Conservation (phyloP, 2,329 filamentous ascomycete genomes). For the Colletotrichum theobromicola region DNA sequence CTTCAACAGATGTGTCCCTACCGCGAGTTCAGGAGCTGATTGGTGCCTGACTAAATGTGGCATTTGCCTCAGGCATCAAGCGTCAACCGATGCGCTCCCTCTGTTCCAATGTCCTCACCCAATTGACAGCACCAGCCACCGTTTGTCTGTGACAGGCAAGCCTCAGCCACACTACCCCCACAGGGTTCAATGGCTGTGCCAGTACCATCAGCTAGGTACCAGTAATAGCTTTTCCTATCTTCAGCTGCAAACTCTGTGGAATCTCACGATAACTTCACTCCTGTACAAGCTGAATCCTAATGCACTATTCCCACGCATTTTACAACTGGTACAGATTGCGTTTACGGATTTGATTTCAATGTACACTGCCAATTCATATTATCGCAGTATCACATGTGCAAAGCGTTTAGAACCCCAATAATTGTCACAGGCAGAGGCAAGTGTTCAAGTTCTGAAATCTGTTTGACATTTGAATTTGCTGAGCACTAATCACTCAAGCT, state of each 20-base stretch:
- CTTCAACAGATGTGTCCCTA: conserved; percentile 26
- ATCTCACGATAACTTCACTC: not conserved
- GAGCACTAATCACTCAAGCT: not conserved
- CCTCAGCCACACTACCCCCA: not conserved
- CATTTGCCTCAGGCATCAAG: conserved; percentile 10
- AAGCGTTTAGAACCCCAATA: too few species aligned
- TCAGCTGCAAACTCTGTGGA: not conserved
- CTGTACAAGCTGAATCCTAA: too few species aligned
- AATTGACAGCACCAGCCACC: not conserved
- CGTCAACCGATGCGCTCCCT: not conserved
- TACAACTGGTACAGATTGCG: too few species aligned
- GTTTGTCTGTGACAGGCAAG: not conserved
- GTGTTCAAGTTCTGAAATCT: not conserved
- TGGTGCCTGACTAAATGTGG: conserved; percentile 17
- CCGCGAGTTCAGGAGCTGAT: conserved; percentile 20
- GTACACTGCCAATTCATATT: too few species aligned
- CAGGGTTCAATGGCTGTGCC: not conserved
- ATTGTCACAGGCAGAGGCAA: too few species aligned
- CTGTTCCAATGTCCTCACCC: not conserved
- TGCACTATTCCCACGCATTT: too few species aligned
- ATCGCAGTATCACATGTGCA: too few species aligned
- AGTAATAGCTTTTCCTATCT: too few species aligned
- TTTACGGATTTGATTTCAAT: too few species aligned
- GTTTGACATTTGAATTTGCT: not conserved
- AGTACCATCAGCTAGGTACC: too few species aligned